Evolutionary conservation across 2,329 filamentous ascomycete species (phyloP), one percentile per base, ranked within the genome.

Genomic region (Xylaria sp.): DNA sequence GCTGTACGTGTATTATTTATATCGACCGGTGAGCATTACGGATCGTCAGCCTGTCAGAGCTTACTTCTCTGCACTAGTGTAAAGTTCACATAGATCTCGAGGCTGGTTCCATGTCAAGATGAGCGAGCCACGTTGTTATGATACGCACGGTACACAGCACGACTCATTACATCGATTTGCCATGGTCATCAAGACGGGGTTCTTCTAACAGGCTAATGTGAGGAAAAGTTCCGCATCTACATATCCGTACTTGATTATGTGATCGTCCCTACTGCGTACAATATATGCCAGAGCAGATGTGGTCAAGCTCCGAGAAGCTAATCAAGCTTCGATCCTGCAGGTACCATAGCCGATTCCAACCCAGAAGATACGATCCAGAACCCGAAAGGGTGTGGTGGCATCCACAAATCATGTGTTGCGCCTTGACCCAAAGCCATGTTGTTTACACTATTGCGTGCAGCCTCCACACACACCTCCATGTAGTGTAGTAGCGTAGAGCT

Each of bases 1-100:
- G 60, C 65, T 67, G 55, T n/a, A n/a, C n/a, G n/a, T n/a, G n/a
- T 17, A 60, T 67, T 67, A 67, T 67, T 67, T 67, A 51, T 67
- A 67, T 67, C 65, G 25, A 33, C 11, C n/a, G n/a, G 20, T 31
- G 15, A 44, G 50, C 22, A 31, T 49, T 47, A 39, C 39, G 42
- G 42, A 39, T 31, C 39, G 42, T 60, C 50, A 63, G 55, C 55
- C 38, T 59, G 54, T 59, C 31, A 42, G 53, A 38, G 45, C 64
- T 60, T 39, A 67, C 53, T 29, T 59, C 47, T 36, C 29, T 44
- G 47, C 17, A n/a, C 36, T 20, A 9, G 1, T n/a, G 9, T 27
- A 44, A 58, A 63, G 61, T 45, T 29, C 61, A 42, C 44, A 44
- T 29, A 13, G 29, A n/a, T 20, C 29, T 27, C 20, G 22, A 42